A percentile compares a stretch with the other conserved stretches of the same genome.
phyloP scores from a whole-genome alignment of 345 rosid genomes.

The Aegle marmelos region DNA sequence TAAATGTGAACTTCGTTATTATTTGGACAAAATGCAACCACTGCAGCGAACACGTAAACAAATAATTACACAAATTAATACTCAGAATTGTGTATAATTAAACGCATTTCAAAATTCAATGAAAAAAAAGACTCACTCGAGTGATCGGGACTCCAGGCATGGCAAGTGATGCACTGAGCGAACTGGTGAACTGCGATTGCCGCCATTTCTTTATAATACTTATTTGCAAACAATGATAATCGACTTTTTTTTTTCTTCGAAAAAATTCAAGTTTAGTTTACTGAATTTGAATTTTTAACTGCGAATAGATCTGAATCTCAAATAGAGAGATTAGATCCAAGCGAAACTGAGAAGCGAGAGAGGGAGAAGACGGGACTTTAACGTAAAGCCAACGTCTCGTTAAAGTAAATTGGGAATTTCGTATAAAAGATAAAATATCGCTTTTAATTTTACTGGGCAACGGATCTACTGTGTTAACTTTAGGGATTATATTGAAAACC shows the following conservation, averaged over 20 bases:
- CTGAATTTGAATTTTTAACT: not conserved
- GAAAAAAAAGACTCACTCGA: constrained; percentile 43
- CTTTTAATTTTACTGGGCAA: not conserved
- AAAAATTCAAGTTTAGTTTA: not conserved
- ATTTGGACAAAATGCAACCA: constrained; percentile 93
- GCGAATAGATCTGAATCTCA: not conserved
- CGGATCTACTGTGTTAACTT: too few relatives aligned
- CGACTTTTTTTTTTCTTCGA: too few relatives aligned
- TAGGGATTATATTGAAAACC: too few relatives aligned
- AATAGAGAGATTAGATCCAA: not conserved
- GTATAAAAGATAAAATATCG: not conserved
- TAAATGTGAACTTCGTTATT: constrained; percentile 93
- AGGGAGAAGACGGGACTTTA: not conserved
- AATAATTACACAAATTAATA: not conserved
- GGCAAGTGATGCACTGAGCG: constrained; percentile 90
- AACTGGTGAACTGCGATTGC: constrained; percentile 69
- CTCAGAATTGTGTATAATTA: not conserved
- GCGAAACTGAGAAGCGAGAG: not conserved
- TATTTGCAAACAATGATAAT: not conserved
- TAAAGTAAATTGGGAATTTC: not conserved
- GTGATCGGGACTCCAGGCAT: constrained; percentile 95
- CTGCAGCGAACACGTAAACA: constrained; percentile 33
- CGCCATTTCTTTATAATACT: constrained; percentile 45
- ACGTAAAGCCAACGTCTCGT: not conserved
- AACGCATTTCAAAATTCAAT: not conserved